Conservation (phyloP, 768 basidiomycete species). For the Mycena alexandri region DNA sequence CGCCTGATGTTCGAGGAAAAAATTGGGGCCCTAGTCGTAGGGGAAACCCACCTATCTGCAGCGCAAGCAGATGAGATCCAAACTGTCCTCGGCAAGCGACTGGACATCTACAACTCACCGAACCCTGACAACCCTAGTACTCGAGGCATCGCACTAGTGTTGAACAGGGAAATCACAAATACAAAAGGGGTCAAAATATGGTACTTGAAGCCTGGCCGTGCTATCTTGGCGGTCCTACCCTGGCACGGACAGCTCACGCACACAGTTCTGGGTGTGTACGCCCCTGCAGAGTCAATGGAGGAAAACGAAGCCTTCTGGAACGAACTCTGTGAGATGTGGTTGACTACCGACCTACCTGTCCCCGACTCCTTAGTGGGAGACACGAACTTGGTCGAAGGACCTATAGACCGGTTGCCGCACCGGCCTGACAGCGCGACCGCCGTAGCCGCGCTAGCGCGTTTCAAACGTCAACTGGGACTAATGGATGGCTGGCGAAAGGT, state of each 20-base stretch:
- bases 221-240: background rate
- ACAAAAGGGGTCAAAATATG: no score
- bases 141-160: slow-evolving; percentile 21
- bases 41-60: slow-evolving; percentile 12
- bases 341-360: background rate
- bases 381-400: background rate
- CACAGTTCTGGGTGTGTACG: background rate
- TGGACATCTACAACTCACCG: slow-evolving; percentile 6
- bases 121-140: slow-evolving; percentile 2
- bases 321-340: background rate
- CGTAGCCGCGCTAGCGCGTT: background rate
- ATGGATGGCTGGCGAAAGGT: no score
- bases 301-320: background rate
- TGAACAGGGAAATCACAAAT: slow-evolving; percentile 20
- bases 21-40: background rate
- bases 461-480: slow-evolving; percentile 10
- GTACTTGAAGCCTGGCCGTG: background rate
- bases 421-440: background rate
- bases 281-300: background rate
- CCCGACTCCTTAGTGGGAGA: background rate
- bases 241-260: background rate
- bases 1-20: background rate
- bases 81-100: background rate
- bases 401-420: background rate
- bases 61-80: slow-evolving; percentile 8